Evolutionary conservation across 2,329 filamentous ascomycete genomes (phyloP).

Genomic region (Teratosphaeria zuluensis): DNA sequence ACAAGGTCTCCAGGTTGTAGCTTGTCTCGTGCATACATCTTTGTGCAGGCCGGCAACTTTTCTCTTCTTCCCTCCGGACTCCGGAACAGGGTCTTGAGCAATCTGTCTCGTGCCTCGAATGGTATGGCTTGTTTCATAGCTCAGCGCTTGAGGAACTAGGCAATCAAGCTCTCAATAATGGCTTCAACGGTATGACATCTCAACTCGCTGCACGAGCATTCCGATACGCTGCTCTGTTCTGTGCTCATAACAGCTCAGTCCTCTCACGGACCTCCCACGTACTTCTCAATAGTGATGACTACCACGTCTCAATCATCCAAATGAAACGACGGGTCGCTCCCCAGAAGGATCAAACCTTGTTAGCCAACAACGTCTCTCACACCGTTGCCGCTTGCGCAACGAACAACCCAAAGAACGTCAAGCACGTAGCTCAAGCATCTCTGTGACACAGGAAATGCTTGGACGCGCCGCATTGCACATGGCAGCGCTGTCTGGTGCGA

Average conservation of each 20-base stretch:
- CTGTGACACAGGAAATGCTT: neutral
- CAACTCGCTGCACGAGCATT: neutral
- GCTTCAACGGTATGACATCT: neutral
- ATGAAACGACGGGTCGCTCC: neutral
- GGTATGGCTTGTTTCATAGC: neutral
- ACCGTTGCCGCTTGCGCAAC: neutral
- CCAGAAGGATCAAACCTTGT: neutral
- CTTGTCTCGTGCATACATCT: neutral
- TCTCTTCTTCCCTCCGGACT: neutral
- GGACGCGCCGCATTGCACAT: neutral
- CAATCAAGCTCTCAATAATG: neutral
- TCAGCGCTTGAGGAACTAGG: neutral
- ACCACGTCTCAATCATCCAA: neutral
- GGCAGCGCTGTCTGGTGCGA: neutral
- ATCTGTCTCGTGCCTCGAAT: neutral
- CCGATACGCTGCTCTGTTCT: neutral
- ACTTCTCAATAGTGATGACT: neutral
- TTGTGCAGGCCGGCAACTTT: neutral
- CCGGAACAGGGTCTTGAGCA: neutral
- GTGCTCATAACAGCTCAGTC: neutral
- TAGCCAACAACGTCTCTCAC: neutral
- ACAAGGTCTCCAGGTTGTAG: neutral
- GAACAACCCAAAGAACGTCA: neutral
- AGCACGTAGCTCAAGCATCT: neutral
- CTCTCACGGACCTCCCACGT: too few relatives aligned